Base-by-base conservation (phyloP, 345 rosid species). In the Lepidium sativum region DNA sequence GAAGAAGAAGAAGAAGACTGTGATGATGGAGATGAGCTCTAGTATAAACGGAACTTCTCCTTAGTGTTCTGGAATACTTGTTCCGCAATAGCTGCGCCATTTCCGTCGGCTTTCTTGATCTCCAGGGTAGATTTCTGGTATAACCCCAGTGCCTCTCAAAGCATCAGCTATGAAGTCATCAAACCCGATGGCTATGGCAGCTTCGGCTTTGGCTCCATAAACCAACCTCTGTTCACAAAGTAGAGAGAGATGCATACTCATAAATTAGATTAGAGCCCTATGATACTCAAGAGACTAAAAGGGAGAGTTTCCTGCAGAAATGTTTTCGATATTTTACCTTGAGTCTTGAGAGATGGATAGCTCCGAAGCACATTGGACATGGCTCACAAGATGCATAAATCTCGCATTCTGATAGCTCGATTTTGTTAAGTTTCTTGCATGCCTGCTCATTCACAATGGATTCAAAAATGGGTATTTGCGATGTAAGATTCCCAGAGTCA, bases 1-100 rank as follows among this genome's bases (percentile, higher is more conserved):
- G n/a, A n/a, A n/a, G n/a, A n/a, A n/a, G n/a, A n/a, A n/a, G n/a
- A 32, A 60, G 69, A 17, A 51, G 37, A 68, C 23, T 18, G 69
- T 38, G 57, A 23, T 13, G 23, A 54, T 59, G 60, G 52, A 49
- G 70, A 42, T 37, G 40, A 63, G 20, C 54, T 80, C 21, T 75
- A 90, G 57, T 90, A 86, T 82, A 94, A 74, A 60, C 67, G 79
- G 68, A 90, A 86, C 80, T 86, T 86, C 60, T 78, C 83, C 81
- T 84, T 94, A 0, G 95, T 90, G 75, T 85, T 91, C 79, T 86
- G 86, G 37, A 94, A 94, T 4, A 90, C 99, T 77, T 90, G 95
- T 47, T 90, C 97, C 0, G 99, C 99, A 25, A 86, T 75, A 16
- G 45, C 80, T 16, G 96, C 97, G 37, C 79, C 91, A 1, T 65